These are phyloP conservation scores for Ustilago crameri DNA, from an alignment of 1,284 basidiomycete genomes.

Conservation along the genomic window DNA sequence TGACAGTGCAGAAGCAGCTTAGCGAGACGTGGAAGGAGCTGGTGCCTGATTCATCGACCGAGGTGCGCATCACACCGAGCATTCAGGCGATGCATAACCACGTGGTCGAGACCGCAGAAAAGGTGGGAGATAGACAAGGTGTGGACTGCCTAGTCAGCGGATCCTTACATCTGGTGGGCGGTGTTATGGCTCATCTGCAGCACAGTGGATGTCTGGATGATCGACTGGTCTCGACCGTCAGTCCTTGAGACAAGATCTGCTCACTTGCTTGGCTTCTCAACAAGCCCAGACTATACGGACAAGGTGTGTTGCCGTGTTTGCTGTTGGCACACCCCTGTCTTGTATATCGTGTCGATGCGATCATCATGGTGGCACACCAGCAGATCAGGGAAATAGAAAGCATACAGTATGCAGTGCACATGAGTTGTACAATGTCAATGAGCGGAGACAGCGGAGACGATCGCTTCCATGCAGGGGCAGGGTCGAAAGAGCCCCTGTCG, in stretches of 20 bases:
- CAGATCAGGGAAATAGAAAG: neutral
- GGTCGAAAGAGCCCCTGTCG: too few relatives aligned
- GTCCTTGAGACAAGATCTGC: constrained; percentile 16
- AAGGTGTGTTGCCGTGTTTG: too few relatives aligned
- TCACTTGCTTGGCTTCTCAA: too few relatives aligned
- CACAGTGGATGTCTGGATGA: constrained; percentile 56
- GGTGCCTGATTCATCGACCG: constrained; percentile 14
- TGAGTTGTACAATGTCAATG: too few relatives aligned
- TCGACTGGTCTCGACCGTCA: constrained; percentile 46
- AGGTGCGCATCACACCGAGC: constrained; percentile 80
- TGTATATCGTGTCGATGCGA: neutral
- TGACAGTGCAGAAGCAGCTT: constrained; percentile 61
- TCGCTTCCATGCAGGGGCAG: too few relatives aligned
- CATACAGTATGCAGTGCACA: too few relatives aligned
- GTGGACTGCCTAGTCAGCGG: constrained; percentile 85
- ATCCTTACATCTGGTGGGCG: constrained; percentile 93
- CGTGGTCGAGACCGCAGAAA: constrained; percentile 70
- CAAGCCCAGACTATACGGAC: too few relatives aligned
- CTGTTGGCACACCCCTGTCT: neutral
- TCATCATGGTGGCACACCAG: neutral
- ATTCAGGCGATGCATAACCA: constrained; percentile 80
- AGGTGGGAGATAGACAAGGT: constrained; percentile 68
- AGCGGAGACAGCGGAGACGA: too few relatives aligned
- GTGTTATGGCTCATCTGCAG: constrained; percentile 76
- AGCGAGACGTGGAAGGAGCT: constrained; percentile 52